Percentiles rank a stretch among this genome's conserved stretches.
These are phyloP conservation scores for Neodidymelliopsis sp. DNA, from an alignment of 2,329 filamentous ascomycete species.

Conservation along the genomic window DNA sequence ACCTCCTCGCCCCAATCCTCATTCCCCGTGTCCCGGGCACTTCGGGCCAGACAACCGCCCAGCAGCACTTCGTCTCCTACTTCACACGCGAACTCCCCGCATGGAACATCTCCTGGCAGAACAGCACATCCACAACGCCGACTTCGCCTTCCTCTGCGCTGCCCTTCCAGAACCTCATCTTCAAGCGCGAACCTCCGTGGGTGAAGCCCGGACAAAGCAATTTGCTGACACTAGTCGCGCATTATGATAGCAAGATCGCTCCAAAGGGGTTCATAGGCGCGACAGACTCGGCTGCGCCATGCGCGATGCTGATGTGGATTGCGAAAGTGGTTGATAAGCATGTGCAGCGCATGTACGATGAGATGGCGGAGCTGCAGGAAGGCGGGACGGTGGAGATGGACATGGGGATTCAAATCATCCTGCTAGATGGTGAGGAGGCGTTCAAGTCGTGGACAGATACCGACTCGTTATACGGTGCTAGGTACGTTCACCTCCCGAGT, in stretches of 20 bases:
- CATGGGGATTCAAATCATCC: conserved; percentile 84
- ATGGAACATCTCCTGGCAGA: conserved; percentile 86
- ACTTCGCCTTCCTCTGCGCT: conserved; percentile 73
- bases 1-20: conserved; percentile 84
- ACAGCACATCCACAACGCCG: conserved; percentile 86
- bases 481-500: conserved; percentile 57
- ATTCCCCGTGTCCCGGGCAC: conserved; percentile 89
- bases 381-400: conserved; percentile 72
- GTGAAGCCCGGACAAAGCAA: conserved; percentile 75
- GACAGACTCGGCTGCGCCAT: conserved; percentile 91
- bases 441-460: conserved; percentile 79
- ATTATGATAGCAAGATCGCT: conserved; percentile 86
- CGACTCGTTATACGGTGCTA: conserved; percentile 88
- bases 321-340: conserved; percentile 81
- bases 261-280: conserved; percentile 92
- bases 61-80: conserved; percentile 84
- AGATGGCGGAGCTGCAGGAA: conserved; percentile 64
- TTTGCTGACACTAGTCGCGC: conserved; percentile 85
- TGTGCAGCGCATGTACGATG: conserved; percentile 81
- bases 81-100: conserved; percentile 76
- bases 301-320: conserved; percentile 89
- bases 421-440: conserved; percentile 94
- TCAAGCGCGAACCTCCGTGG: conserved; percentile 89
- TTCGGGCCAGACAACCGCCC: conserved; percentile 73
- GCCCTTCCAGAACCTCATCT: conserved; percentile 87